These are phyloP conservation scores for Saccharomycopsis selenospora DNA, from an alignment of 805 yeast genomes.

Conservation along the genomic window DNA sequence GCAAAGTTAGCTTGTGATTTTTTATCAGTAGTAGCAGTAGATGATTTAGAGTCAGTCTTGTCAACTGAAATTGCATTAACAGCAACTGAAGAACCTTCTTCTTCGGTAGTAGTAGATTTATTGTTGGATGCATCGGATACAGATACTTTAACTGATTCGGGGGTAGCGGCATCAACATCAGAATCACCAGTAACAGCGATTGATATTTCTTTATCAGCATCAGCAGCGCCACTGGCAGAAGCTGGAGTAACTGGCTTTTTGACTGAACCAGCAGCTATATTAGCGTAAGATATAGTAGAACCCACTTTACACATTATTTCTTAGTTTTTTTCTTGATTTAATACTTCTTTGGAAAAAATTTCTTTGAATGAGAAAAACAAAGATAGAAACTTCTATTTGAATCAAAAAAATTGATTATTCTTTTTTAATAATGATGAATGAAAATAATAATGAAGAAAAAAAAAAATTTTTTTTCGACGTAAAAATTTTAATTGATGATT, in stretches of 20 bases:
- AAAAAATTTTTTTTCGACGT: too few relatives aligned
- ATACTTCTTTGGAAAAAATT: too few relatives aligned
- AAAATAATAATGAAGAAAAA: too few relatives aligned
- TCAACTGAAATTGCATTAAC: not conserved
- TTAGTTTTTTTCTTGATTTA: too few relatives aligned
- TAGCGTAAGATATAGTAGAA: conserved; percentile 17
- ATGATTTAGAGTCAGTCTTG: not conserved
- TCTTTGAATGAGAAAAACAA: too few relatives aligned
- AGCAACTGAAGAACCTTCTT: not conserved
- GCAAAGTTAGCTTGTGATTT: conserved; percentile 26
- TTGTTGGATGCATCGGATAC: not conserved
- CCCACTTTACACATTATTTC: conserved; percentile 2
- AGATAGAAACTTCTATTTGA: too few relatives aligned
- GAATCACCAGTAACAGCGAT: not conserved
- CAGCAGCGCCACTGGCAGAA: conserved; percentile 1
- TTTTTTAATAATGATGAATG: too few relatives aligned
- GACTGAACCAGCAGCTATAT: conserved; percentile 16
- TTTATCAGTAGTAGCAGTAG: conserved; percentile 1
- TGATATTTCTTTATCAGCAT: not conserved
- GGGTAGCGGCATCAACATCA: not conserved
- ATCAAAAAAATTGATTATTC: too few relatives aligned
- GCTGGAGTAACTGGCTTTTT: conserved; percentile 1
- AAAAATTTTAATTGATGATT: too few relatives aligned
- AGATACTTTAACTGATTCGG: not conserved
- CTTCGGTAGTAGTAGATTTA: not conserved